A percentile compares a stretch with the other conserved stretches of the same genome.
Evolutionary conservation across 805 yeast genomes (phyloP).

Genomic region (Myxozyma neotropica): DNA sequence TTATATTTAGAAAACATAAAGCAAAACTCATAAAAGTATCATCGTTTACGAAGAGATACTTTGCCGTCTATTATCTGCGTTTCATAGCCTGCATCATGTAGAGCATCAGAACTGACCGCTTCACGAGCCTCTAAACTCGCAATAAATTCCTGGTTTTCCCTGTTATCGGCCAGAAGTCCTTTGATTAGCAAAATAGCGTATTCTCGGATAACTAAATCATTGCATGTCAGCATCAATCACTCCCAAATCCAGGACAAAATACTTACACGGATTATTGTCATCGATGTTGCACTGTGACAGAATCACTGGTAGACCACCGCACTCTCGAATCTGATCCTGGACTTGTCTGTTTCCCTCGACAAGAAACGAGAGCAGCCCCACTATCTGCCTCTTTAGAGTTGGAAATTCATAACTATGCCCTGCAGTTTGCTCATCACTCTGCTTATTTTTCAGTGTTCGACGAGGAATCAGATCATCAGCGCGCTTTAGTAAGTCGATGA

Average conservation of each 20-base stretch:
- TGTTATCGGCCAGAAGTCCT: constrained; percentile 65
- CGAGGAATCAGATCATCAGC: constrained; percentile 25
- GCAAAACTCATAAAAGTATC: not conserved
- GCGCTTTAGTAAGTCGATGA: constrained; percentile 18
- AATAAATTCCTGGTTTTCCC: constrained; percentile 73
- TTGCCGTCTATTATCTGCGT: constrained; percentile 71
- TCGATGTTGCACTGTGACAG: constrained; percentile 84
- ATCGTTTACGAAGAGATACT: constrained; percentile 51
- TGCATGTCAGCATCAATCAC: not conserved
- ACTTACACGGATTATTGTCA: constrained; percentile 73
- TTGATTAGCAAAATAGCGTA: constrained; percentile 77
- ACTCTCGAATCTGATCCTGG: constrained; percentile 68
- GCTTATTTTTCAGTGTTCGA: constrained; percentile 17
- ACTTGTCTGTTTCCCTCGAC: constrained; percentile 54
- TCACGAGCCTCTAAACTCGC: constrained; percentile 74
- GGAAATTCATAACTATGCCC: constrained; percentile 51
- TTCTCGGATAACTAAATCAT: constrained; percentile 52
- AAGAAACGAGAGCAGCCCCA: constrained; percentile 66
- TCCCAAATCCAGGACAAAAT: no score
- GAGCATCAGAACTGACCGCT: constrained; percentile 57
- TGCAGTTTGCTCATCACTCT: not conserved
- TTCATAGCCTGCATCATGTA: constrained; percentile 54
- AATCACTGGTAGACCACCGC: constrained; percentile 70
- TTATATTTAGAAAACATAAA: not conserved
- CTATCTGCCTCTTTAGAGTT: constrained; percentile 62